phyloP scores from a whole-genome alignment of 1,284 basidiomycete genomes.

The Trichosporon inkin region DNA sequence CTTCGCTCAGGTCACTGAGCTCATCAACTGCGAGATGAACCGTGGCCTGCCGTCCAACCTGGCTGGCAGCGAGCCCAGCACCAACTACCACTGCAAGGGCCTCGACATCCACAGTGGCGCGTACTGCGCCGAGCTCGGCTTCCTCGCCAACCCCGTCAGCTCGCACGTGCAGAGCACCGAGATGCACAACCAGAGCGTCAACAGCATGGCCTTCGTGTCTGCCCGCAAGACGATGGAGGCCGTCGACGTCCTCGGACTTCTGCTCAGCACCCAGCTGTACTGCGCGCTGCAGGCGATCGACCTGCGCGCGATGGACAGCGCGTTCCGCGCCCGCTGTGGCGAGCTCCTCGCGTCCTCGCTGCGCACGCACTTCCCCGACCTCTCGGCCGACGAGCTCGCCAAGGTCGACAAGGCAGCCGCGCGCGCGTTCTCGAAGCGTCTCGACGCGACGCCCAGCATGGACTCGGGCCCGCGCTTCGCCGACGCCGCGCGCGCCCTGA shows the following conservation, averaged over 20 bases:
- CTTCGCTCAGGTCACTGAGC: constrained; percentile 24
- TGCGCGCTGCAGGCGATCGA: constrained; percentile 22
- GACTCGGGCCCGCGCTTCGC: constrained; percentile 21
- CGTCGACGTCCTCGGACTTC: constrained; percentile 20
- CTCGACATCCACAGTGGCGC: constrained; percentile 25
- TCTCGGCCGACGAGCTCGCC: constrained; percentile 11
- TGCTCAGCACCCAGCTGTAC: constrained; percentile 24
- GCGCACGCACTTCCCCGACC: constrained; percentile 15
- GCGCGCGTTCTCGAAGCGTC: constrained; percentile 16
- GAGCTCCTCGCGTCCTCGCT: constrained; percentile 16
- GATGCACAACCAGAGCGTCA: constrained; percentile 27
- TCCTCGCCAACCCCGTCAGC: constrained; percentile 23
- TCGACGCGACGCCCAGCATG: constrained; percentile 17
- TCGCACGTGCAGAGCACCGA: constrained; percentile 23
- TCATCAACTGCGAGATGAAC: constrained; percentile 28
- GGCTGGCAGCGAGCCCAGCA: constrained; percentile 20
- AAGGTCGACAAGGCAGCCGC: constrained; percentile 15
- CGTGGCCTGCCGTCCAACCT: constrained; percentile 24
- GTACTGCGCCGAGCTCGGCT: constrained; percentile 26
- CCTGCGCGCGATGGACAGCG: constrained; percentile 20
- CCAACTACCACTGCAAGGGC: constrained; percentile 29
- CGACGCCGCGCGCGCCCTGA: constrained; percentile 19
- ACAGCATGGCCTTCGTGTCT: constrained; percentile 22
- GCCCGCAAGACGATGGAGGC: constrained; percentile 23
- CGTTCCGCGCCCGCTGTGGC: constrained; percentile 17